Evolutionary conservation across 202 grass and related monocot species (phyloP), one percentile per base, ranked within the genome.

Genomic region (Saccharum hybrid): DNA sequence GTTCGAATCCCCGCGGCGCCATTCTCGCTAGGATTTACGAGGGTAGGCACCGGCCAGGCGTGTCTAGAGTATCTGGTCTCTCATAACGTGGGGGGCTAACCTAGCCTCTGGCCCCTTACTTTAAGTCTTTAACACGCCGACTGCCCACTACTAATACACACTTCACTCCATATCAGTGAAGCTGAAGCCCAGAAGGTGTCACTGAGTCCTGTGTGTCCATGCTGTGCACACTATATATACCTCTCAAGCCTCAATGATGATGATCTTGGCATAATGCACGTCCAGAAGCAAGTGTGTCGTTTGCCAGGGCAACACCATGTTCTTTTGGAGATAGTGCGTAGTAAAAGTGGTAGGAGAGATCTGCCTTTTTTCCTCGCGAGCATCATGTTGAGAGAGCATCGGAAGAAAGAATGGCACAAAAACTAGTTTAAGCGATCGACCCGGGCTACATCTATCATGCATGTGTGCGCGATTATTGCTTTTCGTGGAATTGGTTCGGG

Each of bases 331-430:
- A 12, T 37, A 63, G 68, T 83, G 80, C 79, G 68, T 52, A 14
- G 33, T 34, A 69, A 74, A 90, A 66, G 19, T 18, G 18, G 43
- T n/a, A 63, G 28, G 41, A 16, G 40, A 68, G 73, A 63, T 83
- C 68, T 69, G 79, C 63, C 74, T 39, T 75, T 26, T 26, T 26
- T 39, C 34, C 37, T 79, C 62, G 80, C 75, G 63, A 86, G 80
- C 80, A 70, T 56, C 62, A 75, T 79, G 51, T 39, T 21, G 65
- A 10, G 71, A 77, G 74, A 68, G 61, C 83, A 65, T 70, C 46
- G 54, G 66, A 23, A 23, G 21, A 23, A 60, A 65, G 78, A 74
- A 86, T 80, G 74, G 31, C 23, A 52, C 22, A 63, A 34, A 60
- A 48, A 16, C 16, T 5, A 41, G 65, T 80, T 68, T 79, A 73